Evolutionary conservation across 2,329 filamentous ascomycete genomes (phyloP).

Genomic region (Talaromyces sp.): DNA sequence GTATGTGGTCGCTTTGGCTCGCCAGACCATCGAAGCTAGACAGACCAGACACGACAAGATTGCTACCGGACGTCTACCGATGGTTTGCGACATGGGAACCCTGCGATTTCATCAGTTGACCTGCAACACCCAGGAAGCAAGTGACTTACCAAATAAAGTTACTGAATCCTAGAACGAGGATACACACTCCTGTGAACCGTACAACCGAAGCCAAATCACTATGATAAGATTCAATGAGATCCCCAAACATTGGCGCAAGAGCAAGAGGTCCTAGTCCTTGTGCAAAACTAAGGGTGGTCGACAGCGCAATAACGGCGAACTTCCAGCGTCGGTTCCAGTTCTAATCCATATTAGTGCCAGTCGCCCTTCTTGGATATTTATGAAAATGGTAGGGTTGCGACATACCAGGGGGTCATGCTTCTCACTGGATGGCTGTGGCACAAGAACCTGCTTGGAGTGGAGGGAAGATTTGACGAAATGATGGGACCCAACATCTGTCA

Average conservation of each 20-base stretch:
- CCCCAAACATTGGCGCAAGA: constrained; percentile 58
- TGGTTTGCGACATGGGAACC: constrained; percentile 55
- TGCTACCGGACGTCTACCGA: constrained; percentile 54
- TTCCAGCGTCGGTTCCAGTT: constrained; percentile 53
- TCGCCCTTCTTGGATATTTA: background rate
- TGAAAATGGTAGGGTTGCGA: background rate
- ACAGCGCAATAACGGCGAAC: constrained; percentile 22
- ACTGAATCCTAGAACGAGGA: constrained; percentile 57
- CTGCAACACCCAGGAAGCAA: background rate
- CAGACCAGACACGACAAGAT: constrained; percentile 54
- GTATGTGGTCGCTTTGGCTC: constrained; percentile 57
- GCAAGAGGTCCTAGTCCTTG: constrained; percentile 56
- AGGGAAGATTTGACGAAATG: constrained; percentile 60
- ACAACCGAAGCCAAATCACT: constrained; percentile 53
- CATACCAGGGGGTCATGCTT: constrained; percentile 46
- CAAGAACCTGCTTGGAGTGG: constrained; percentile 41
- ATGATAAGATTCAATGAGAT: constrained; percentile 56
- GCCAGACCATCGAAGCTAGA: constrained; percentile 55
- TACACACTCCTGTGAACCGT: constrained; percentile 56
- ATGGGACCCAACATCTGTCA: constrained; percentile 59
- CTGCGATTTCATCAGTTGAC: constrained; percentile 28
- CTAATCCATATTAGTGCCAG: constrained; percentile 20
- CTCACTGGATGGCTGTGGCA: constrained; percentile 50
- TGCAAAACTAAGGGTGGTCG: constrained; percentile 50
- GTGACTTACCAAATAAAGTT: constrained; percentile 57